A percentile compares a stretch with the other conserved stretches of the same genome.
Conservation (phyloP, 768 basidiomycete species). For the Tylopilus plumbeoviolaceoides region DNA sequence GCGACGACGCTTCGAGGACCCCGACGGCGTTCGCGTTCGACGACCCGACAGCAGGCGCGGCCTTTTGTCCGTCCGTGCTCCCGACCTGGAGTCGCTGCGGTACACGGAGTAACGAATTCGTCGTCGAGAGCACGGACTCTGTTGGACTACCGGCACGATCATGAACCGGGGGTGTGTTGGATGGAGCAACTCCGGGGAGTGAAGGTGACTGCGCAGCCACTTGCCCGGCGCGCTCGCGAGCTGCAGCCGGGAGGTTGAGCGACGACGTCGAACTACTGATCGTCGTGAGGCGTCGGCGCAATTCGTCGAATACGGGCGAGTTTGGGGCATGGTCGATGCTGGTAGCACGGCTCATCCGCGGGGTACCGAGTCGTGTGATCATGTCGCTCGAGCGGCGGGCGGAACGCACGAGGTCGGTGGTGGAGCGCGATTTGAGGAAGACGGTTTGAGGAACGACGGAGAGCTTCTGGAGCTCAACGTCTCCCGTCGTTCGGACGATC, state of each 20-base stretch:
- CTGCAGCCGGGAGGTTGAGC: slow-evolving; percentile 34
- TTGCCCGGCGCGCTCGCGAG: slow-evolving; percentile 43
- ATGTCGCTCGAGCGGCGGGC: slow-evolving; percentile 44
- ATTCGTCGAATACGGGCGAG: no score
- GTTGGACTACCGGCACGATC: slow-evolving; percentile 77
- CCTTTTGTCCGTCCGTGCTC: slow-evolving; percentile 75
- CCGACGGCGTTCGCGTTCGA: slow-evolving; percentile 82
- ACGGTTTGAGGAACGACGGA: slow-evolving; percentile 89
- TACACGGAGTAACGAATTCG: slow-evolving; percentile 59
- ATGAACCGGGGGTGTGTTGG: slow-evolving; percentile 16
- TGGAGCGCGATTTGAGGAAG: slow-evolving; percentile 57
- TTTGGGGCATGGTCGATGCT: no score
- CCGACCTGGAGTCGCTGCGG: slow-evolving; percentile 65
- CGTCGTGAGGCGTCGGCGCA: no score
- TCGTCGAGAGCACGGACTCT: slow-evolving; percentile 72
- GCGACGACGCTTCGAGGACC: slow-evolving; percentile 70
- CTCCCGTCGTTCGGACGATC: slow-evolving; percentile 57
- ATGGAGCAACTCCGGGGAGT: slow-evolving; percentile 6
- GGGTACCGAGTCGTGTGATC: slow-evolving; percentile 50
- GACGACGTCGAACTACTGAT: no score
- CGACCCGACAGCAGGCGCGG: no score
- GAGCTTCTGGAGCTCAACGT: slow-evolving; percentile 81
- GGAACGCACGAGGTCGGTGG: slow-evolving; percentile 36
- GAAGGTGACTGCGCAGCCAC: slow-evolving; percentile 8
- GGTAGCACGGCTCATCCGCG: no score